Base-by-base conservation (phyloP, 345 rosid species). In the Conringia planisiliqua region DNA sequence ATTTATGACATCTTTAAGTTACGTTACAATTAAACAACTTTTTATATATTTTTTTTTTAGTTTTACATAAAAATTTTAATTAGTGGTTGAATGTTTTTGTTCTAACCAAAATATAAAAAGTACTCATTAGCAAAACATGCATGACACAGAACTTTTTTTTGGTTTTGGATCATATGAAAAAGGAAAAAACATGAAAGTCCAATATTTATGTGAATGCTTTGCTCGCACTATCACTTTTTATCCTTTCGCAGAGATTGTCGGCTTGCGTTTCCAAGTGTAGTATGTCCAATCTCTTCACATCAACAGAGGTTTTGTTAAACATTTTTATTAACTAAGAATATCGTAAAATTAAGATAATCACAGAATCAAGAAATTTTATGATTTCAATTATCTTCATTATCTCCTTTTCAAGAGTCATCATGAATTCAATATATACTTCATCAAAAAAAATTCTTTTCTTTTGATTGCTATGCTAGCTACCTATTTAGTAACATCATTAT, bases 91-190 rank as follows among this genome's bases (percentile, higher is more conserved):
- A 69, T 26, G 27, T 18, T 68, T 16, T 55, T 40, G 36, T 50
- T 51, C 10, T 17, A 33, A 33, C 62, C 32, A 16, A 35, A 6
- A 14, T 13, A 46, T 6, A 11, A 3, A 30, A 66, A 3, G 20
- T 22, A 22, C n/a, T 51, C 26, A 35, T 35, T 22, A 57, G 10
- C 18, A n/a, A 61, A 42, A 68, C 79, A 76, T 69, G 70, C 44
- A 76, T 62, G 79, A 36, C 79, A 69, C 57, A 40, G 29, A 47
- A 24, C 64, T 76, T 76, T 61, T 4, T 3, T 61, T 10, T 51
- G 48, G 74, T 68, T 69, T 76, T 69, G 79, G 70, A 76, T 61
- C 70, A 61, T 52, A 62, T 51, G 79, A 30, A 68, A 68, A 75
- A 62, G 26, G 48, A 6, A 22, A 13, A 61, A 68, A 76, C 74